Percentiles rank a stretch among this genome's conserved stretches.
These are phyloP conservation scores for Sambucus nigra DNA, from an alignment of 129 eudicot species.

Conservation along the genomic window DNA sequence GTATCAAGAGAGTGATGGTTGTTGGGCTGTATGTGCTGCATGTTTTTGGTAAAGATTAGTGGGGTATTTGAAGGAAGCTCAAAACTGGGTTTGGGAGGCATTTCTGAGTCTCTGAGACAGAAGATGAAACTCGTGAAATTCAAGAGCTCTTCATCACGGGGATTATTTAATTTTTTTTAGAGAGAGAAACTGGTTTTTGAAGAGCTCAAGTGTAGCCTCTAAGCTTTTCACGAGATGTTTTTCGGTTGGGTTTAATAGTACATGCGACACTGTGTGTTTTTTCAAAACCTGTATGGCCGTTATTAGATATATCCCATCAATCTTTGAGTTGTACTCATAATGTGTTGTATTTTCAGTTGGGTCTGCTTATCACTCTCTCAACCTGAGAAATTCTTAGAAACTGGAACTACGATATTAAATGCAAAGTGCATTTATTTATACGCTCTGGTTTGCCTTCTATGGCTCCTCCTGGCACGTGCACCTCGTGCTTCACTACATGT, in stretches of 20 bases:
- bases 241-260: conserved; percentile 16
- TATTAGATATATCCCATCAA: not conserved
- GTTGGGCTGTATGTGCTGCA: conserved; percentile 12
- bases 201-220: conserved; percentile 9
- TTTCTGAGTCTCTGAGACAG: conserved; percentile 21
- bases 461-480: too few relatives aligned
- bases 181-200: conserved; percentile 13
- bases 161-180: conserved; percentile 12
- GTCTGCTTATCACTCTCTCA: not conserved
- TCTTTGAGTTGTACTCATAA: not conserved
- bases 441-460: too few relatives aligned
- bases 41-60: conserved; percentile 4
- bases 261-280: not conserved
- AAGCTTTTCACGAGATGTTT: conserved; percentile 28
- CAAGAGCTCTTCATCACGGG: conserved; percentile 56
- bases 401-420: not conserved
- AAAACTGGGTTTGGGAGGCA: conserved; percentile 9
- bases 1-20: not conserved
- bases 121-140: conserved; percentile 72
- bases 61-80: conserved; percentile 45
- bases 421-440: conserved; percentile 1
- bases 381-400: not conserved
- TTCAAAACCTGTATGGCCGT: not conserved
- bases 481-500: too few relatives aligned
- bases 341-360: not conserved